These are phyloP conservation scores for Aspergillus persii DNA, from an alignment of 2,329 filamentous ascomycete species.

Conservation along the genomic window DNA sequence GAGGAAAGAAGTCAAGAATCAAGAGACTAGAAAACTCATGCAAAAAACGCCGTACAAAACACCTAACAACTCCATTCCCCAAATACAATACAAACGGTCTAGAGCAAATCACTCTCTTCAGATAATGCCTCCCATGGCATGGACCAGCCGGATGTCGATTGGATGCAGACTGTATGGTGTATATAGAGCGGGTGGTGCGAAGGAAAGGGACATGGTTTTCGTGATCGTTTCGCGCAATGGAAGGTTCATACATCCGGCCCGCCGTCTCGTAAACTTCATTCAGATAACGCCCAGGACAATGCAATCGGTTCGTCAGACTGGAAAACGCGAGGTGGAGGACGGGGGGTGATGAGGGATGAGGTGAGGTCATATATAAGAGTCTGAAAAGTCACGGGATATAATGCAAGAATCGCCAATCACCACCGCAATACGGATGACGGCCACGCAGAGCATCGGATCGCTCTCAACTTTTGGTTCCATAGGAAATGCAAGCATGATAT, in stretches of 20 bases:
- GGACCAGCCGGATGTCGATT: constrained; percentile 16
- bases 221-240: constrained; percentile 5
- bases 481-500: not conserved
- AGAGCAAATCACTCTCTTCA: constrained; percentile 15
- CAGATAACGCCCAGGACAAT: constrained; percentile 29
- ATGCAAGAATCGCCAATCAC: not conserved
- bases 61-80: constrained; percentile 17
- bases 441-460: not conserved
- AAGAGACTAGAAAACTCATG: constrained; percentile 3
- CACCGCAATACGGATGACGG: not conserved
- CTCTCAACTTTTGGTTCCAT: not conserved
- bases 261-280: constrained; percentile 27
- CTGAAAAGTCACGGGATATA: not conserved
- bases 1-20: constrained; percentile 10
- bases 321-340: not conserved
- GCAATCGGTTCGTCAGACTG: not conserved
- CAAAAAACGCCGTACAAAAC: constrained; percentile 8
- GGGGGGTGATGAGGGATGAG: not conserved
- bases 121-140: constrained; percentile 12
- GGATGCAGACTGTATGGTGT: constrained; percentile 10
- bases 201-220: not conserved
- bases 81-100: constrained; percentile 28
- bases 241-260: constrained; percentile 33
- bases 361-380: not conserved
- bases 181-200: constrained; percentile 2